Evolutionary conservation across 306 rosid species (phyloP).

Genomic region (Cucumis hystrix): DNA sequence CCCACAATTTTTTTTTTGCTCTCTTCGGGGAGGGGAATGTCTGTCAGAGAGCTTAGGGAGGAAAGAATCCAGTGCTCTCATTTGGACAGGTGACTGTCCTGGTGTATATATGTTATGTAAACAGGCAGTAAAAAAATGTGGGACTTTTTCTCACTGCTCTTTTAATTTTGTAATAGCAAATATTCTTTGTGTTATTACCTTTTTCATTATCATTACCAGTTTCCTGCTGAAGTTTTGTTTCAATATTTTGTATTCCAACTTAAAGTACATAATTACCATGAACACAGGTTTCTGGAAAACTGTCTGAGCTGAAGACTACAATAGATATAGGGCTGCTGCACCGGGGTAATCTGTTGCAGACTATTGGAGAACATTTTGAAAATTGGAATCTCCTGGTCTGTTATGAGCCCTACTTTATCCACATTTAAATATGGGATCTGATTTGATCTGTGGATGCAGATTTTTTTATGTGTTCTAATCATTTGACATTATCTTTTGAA

Average conservation of each 20-base stretch:
- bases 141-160: not conserved
- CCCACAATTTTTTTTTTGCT: not conserved
- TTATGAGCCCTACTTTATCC: conserved; percentile 6
- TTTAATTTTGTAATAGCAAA: not conserved
- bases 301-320: conserved; percentile 71
- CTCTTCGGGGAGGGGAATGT: not conserved
- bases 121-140: not conserved
- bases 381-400: conserved; percentile 74
- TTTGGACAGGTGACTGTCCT: not conserved
- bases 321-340: conserved; percentile 67
- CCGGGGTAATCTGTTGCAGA: conserved; percentile 51
- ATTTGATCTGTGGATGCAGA: not conserved
- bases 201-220: not conserved
- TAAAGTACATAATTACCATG: not conserved
- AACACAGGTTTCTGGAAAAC: conserved; percentile 53
- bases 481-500: conserved; percentile 21
- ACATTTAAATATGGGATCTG: not conserved
- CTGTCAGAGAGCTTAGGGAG: not conserved
- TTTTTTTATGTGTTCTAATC: conserved; percentile 4
- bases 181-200: not conserved
- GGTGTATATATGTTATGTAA: not conserved
- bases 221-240: not conserved
- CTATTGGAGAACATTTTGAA: conserved; percentile 63
- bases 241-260: not conserved
- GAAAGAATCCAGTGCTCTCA: not conserved